Conservation (phyloP, 225 moss, liverwort and hornwort species). For the Takakia lepidozioides region DNA sequence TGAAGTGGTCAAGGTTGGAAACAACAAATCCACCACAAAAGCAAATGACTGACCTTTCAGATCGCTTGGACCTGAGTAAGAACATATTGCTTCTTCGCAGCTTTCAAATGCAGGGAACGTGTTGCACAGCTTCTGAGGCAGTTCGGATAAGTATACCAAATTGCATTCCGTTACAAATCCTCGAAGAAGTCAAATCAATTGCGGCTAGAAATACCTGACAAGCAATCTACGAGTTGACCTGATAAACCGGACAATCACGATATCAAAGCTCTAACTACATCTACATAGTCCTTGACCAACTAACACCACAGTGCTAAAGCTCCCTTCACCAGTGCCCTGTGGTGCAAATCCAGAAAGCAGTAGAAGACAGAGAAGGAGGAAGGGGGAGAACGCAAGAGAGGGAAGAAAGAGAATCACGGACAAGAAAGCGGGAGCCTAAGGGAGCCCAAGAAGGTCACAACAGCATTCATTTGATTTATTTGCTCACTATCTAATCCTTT, state of each 20-base stretch:
- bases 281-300: not conserved
- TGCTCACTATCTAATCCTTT: conserved; percentile 1
- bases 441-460: conserved; percentile 1
- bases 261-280: not conserved
- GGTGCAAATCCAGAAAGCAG: conserved; percentile 1
- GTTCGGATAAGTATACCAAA: not conserved
- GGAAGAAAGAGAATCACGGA: not conserved
- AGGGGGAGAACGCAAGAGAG: conserved; percentile 1
- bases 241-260: conserved; percentile 1
- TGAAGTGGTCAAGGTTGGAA: conserved; percentile 1
- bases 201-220: not conserved
- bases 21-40: not conserved
- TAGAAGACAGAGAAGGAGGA: conserved; percentile 1
- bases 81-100: not conserved
- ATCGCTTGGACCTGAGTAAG: not conserved
- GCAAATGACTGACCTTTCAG: not conserved
- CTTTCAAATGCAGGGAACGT: conserved; percentile 1
- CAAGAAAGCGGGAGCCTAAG: conserved; percentile 1
- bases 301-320: not conserved
- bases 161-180: not conserved
- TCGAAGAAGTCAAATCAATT: not conserved
- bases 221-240: conserved; percentile 1
- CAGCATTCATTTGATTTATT: not conserved
- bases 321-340: not conserved
- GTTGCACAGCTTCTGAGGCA: not conserved